Conservation (phyloP, 2,329 filamentous ascomycete genomes). For the Neonectria ditissima region DNA sequence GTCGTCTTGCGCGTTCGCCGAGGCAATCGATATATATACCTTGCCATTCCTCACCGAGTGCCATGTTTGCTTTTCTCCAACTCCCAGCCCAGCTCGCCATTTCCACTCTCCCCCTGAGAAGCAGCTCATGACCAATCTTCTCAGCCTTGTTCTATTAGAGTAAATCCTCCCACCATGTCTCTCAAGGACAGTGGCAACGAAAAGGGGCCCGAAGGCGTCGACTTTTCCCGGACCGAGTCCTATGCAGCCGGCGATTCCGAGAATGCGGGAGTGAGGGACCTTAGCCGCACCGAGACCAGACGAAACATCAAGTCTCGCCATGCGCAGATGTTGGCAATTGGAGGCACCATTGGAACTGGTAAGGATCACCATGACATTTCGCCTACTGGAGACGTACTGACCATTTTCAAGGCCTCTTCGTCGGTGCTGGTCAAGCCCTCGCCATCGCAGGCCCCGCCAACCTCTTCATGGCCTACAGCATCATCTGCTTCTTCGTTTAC, state of each 20-base stretch:
- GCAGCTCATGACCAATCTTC: neutral
- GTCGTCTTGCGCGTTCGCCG: neutral
- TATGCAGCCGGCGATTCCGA: slow-evolving; percentile 15
- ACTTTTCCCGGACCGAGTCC: slow-evolving; percentile 13
- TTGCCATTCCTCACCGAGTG: neutral
- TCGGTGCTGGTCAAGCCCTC: slow-evolving; percentile 24
- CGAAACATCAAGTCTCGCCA: slow-evolving; percentile 26
- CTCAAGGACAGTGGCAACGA: slow-evolving; percentile 11
- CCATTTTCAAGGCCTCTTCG: slow-evolving; percentile 2
- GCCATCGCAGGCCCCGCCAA: slow-evolving; percentile 9
- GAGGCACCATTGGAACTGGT: slow-evolving; percentile 22
- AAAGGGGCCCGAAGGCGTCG: slow-evolving; percentile 1
- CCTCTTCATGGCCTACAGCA: slow-evolving; percentile 20
- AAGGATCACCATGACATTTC: no score
- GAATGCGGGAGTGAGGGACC: slow-evolving; percentile 6
- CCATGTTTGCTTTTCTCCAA: neutral
- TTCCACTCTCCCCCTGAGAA: neutral
- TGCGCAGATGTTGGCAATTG: slow-evolving; percentile 25
- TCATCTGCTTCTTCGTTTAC: slow-evolving; percentile 26
- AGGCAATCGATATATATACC: slow-evolving; percentile 8
- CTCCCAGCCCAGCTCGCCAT: neutral
- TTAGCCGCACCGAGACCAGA: slow-evolving; percentile 14
- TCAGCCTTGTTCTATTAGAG: neutral
- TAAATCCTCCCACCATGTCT: slow-evolving; percentile 9
- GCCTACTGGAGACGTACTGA: no score